Evolutionary conservation across 805 yeast genomes (phyloP), one percentile per base, ranked within the genome.

Genomic region (Nakazawaea anatomiae): DNA sequence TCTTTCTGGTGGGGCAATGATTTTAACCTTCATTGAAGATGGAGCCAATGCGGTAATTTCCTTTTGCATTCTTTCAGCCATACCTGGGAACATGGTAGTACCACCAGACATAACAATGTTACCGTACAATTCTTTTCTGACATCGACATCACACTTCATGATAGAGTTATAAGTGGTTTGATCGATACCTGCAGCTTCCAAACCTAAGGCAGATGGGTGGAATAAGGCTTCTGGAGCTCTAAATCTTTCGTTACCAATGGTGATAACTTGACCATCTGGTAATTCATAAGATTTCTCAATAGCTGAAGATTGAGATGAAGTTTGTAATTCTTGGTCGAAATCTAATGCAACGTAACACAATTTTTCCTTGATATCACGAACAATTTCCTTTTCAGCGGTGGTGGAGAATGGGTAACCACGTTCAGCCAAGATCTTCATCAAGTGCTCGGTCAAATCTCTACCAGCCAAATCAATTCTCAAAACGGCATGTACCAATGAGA

Each of bases 41-140:
- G 98, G 98, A 71, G 99, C 99, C 80, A 94, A 85, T 66, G 97
- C 96, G 65, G 97, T 89, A 70, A 94, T 90, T 82, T 94, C 99
- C 89, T 92, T 92, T 83, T 92, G 98, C 96, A 94, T 89, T 83
- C 99, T 92, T 84, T 94, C 98, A 75, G 97, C 97, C 75, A 94
- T 91, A 81, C 99, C 99, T 77, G 97, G 97, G 96, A 90, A 94
- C 98, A 94, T 90, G 65, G 99, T 94, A 67, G 98, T 91, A 87
- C 99, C 99, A 83, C 99, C 99, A 63, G 98, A 91, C 94, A 94
- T 87, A 72, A 94, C 99, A 70, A 94, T 94, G 87, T 94, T 94
- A 78, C 96, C 95, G 82, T 94, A 94, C 75, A 94, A 84, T 76
- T 92, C 98, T 82, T 89, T 92, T 79, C 99, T 89, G 64, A 94